phyloP scores from a whole-genome alignment of 2,329 filamentous ascomycete genomes.

The Conoideocrella luteorostrata region DNA sequence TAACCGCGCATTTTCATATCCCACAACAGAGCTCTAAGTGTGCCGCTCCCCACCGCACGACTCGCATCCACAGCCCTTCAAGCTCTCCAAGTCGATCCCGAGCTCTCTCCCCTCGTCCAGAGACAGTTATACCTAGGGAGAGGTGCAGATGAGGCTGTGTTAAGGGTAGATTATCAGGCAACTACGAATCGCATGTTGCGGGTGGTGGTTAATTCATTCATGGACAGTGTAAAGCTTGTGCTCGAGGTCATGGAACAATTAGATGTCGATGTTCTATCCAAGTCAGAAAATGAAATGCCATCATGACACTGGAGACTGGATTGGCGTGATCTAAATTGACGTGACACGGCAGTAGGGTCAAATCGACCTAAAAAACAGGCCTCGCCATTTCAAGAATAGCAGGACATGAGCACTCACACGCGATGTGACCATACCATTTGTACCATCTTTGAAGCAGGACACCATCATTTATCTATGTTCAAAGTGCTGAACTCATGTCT shows the following conservation, averaged over 20 bases:
- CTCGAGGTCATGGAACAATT: conserved; percentile 86
- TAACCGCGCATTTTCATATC: too few species aligned
- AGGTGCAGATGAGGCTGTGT: conserved; percentile 34
- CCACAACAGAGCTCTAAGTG: conserved; percentile 61
- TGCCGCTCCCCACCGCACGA: conserved; percentile 75
- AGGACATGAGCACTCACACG: too few species aligned
- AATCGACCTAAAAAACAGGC: too few species aligned
- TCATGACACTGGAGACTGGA: not conserved
- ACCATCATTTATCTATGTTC: not conserved
- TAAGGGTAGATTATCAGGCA: conserved; percentile 73
- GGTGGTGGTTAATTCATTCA: conserved; percentile 92
- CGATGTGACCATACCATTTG: too few species aligned
- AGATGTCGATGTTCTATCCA: conserved; percentile 70
- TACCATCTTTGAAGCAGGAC: not conserved
- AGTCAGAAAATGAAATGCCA: conserved; percentile 13
- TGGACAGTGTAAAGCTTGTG: conserved; percentile 81
- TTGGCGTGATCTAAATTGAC: not conserved
- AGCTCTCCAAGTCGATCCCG: conserved; percentile 76
- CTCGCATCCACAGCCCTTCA: conserved; percentile 70
- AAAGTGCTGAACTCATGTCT: conserved; percentile 1
- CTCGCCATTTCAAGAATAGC: too few species aligned
- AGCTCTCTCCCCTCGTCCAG: conserved; percentile 78
- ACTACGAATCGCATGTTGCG: conserved; percentile 95
- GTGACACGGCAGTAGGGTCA: too few species aligned
- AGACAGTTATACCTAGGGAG: conserved; percentile 49